These are phyloP conservation scores for Phenoliferia sp. DNA, from an alignment of 1,284 basidiomycete genomes.

Conservation along the genomic window DNA sequence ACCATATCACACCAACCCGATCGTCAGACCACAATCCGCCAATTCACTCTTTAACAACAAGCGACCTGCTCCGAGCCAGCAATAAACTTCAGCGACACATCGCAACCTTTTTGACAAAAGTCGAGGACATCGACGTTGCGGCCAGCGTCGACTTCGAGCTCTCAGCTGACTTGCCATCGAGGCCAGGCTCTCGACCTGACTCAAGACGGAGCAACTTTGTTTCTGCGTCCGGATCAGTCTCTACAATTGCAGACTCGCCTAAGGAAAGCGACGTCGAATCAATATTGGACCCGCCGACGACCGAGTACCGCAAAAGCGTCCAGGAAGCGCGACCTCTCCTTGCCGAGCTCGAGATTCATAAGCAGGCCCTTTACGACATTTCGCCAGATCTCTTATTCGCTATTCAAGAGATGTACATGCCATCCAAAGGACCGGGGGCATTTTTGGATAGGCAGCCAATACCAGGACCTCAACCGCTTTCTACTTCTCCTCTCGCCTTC, in stretches of 20 bases:
- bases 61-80: slow-evolving; percentile 1
- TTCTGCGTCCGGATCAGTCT: slow-evolving; percentile 2
- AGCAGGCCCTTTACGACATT: slow-evolving; percentile 69
- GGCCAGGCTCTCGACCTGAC: background rate
- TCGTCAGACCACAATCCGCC: background rate
- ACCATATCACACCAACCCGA: background rate
- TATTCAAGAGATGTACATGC: slow-evolving; percentile 19
- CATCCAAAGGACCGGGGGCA: background rate
- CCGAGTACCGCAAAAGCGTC: slow-evolving; percentile 42
- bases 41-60: background rate
- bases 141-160: slow-evolving; percentile 67
- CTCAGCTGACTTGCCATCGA: background rate
- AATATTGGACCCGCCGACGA: slow-evolving; percentile 3
- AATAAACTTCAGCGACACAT: slow-evolving; percentile 20
- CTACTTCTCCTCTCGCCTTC: slow-evolving; percentile 19
- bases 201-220: background rate
- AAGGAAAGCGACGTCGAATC: slow-evolving; percentile 3
- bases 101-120: slow-evolving; percentile 51
- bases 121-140: slow-evolving; percentile 66
- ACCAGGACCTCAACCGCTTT: slow-evolving; percentile 14
- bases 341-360: slow-evolving; percentile 59
- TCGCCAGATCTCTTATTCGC: slow-evolving; percentile 54
- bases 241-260: slow-evolving; percentile 1
- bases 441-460: background rate
- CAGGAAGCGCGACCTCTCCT: slow-evolving; percentile 61